Base-by-base conservation (phyloP, 2,329 filamentous ascomycete genomes). In the Calonectria hawksworthii region DNA sequence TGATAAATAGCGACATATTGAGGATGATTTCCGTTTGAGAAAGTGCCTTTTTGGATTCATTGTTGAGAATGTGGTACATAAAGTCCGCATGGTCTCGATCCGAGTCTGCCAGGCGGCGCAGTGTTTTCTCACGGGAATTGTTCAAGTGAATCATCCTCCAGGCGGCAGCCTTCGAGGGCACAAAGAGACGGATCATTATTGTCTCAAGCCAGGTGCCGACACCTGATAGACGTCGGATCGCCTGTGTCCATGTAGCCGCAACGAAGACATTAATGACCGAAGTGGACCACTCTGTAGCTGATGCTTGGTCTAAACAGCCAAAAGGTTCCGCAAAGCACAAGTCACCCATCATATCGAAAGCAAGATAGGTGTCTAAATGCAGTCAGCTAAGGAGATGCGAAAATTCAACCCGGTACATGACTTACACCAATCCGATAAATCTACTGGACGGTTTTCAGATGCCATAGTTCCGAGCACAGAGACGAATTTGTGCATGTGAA, bases 31-130 rank as follows among this genome's bases (percentile, higher is more conserved):
- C 56, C 2, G 56, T 63, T 66, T 50, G 63, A n/a, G 63, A 66
- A 23, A 66, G 63, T 2, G 63, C 26, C 26, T 66, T 66, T 51
- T 44, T 66, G 28, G 63, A 66, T 32, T 66, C 63, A 14, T 50
- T 65, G 28, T 51, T 66, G 21, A 66, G 63, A 66, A 66, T 66
- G 41, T 66, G 63, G 32, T 66, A 51, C 63, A 66, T 66, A 13
- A 66, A 66, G n/a, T 66, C 63, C 23, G 41, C 63, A 23, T 66
- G 63, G 21, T 66, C 41, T 26, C 63, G 41, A 51, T 66, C 63
- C 2, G 63, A 36, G n/a, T 66, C 63, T 23, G 41, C 63, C 2
- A 66, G 44, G 11, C 63, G 63, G 28, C 41, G 63, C 32, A 66
- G 41, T 2, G 63, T 66, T 51, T 66, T 66, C 63, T 51, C 63